Conservation (phyloP, 768 basidiomycete genomes). For the Mycena epipterygia region DNA sequence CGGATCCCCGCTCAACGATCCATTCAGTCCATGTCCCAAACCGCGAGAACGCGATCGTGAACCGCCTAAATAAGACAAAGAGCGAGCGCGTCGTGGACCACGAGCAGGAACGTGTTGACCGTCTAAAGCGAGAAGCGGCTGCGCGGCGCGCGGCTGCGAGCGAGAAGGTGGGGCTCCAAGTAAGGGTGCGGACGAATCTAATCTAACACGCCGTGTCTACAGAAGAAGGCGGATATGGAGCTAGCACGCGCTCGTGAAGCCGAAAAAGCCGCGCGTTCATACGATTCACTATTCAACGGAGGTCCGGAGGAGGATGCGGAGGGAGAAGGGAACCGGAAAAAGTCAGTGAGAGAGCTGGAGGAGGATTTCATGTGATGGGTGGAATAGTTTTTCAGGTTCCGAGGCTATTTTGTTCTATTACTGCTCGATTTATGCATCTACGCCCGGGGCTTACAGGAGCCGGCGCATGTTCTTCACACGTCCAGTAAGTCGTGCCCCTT, state of each 20-base stretch:
- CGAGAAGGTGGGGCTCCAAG: constrained; percentile 68
- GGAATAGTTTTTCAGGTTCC: background rate
- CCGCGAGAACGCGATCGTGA: constrained; percentile 91
- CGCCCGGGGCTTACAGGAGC: background rate
- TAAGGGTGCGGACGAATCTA: background rate
- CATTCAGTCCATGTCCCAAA: constrained; percentile 78
- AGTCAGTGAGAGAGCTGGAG: constrained; percentile 82
- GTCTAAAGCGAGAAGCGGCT: constrained; percentile 83
- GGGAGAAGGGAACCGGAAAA: constrained; percentile 60
- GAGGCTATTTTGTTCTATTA: constrained; percentile 2
- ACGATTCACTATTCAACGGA: constrained; percentile 82
- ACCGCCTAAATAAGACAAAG: constrained; percentile 95
- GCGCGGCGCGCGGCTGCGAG: constrained; percentile 71
- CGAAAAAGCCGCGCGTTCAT: constrained; percentile 90
- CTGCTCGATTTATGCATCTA: background rate
- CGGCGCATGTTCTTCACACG: background rate
- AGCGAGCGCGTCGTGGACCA: constrained; percentile 88
- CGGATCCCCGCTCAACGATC: background rate
- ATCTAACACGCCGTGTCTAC: background rate
- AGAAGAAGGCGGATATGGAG: constrained; percentile 88
- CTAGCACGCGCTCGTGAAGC: constrained; percentile 83
- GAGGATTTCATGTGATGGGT: constrained; percentile 87
- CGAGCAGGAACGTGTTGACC: constrained; percentile 87
- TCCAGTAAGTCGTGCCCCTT: constrained; percentile 3
- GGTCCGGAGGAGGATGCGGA: constrained; percentile 73